phyloP scores from a whole-genome alignment of 106 monocot species.

The Cymbidium sinense region DNA sequence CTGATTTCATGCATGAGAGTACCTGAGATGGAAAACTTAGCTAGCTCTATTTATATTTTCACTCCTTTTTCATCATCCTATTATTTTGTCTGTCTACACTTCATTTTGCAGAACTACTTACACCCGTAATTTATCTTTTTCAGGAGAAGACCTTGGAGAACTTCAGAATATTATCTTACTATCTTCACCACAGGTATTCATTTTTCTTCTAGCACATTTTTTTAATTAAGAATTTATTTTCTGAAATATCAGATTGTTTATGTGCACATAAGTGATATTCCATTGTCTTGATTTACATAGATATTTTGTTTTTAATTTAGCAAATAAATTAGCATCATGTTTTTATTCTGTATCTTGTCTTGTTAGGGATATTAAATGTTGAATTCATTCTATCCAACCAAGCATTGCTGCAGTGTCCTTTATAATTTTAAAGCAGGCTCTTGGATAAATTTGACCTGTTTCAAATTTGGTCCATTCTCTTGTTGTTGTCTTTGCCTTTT shows the following conservation, averaged over 20 bases:
- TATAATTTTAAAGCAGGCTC: too few species aligned
- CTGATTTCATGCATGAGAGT: too few species aligned
- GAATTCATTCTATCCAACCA: too few species aligned
- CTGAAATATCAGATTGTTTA: background rate
- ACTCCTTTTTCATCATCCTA: background rate
- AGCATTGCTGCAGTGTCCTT: too few species aligned
- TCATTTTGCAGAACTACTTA: constrained; percentile 1
- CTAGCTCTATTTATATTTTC: background rate
- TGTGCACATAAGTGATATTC: background rate
- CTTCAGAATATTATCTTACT: constrained; percentile 86
- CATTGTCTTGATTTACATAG: background rate
- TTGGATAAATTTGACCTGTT: too few species aligned
- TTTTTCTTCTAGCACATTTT: background rate
- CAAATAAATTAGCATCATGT: too few species aligned
- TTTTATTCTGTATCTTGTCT: too few species aligned
- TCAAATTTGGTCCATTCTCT: too few species aligned
- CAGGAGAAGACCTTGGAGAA: constrained; percentile 91
- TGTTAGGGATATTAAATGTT: too few species aligned
- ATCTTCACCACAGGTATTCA: constrained; percentile 86
- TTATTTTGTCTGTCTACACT: background rate
- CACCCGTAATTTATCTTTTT: constrained; percentile 22
- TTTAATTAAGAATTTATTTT: background rate
- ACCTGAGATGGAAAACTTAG: background rate
- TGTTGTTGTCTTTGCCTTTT: too few species aligned
- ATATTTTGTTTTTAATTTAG: background rate